These are phyloP conservation scores for Endogone sp. DNA, from an alignment of 192 early-diverging fungal genomes.

Conservation along the genomic window DNA sequence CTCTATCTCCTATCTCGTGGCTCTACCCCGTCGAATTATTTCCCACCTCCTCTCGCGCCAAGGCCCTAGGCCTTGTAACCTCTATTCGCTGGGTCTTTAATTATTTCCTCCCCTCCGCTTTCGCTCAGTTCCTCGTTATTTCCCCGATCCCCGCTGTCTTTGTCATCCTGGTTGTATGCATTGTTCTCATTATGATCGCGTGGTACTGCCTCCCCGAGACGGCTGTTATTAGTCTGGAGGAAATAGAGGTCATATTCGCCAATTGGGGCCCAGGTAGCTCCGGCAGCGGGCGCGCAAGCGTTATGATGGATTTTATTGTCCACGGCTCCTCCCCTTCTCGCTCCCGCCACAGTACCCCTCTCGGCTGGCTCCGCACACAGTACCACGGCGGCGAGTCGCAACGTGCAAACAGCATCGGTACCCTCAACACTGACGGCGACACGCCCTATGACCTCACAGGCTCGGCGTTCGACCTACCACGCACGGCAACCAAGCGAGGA, in stretches of 20 bases:
- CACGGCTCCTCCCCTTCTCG: neutral
- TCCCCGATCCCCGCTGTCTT: constrained; percentile 10
- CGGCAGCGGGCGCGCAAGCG: too few relatives aligned
- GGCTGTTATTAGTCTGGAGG: neutral
- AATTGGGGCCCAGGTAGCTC: neutral
- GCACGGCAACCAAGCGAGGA: too few relatives aligned
- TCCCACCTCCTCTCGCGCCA: neutral
- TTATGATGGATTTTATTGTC: neutral
- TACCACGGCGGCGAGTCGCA: neutral
- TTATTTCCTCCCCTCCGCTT: neutral
- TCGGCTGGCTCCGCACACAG: constrained; percentile 16
- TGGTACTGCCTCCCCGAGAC: neutral
- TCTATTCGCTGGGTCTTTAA: neutral
- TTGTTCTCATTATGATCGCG: constrained; percentile 1
- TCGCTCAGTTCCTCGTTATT: neutral
- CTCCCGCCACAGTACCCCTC: constrained; percentile 20
- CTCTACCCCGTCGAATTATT: neutral
- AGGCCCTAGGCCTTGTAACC: neutral
- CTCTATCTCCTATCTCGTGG: neutral
- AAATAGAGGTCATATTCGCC: neutral
- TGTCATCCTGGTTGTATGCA: constrained; percentile 23
- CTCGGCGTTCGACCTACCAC: too few relatives aligned
- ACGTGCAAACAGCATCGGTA: neutral
- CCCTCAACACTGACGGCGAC: too few relatives aligned
- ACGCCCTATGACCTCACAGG: too few relatives aligned